phyloP scores from a whole-genome alignment of 768 basidiomycete species.

The Termitomyces sp. region DNA sequence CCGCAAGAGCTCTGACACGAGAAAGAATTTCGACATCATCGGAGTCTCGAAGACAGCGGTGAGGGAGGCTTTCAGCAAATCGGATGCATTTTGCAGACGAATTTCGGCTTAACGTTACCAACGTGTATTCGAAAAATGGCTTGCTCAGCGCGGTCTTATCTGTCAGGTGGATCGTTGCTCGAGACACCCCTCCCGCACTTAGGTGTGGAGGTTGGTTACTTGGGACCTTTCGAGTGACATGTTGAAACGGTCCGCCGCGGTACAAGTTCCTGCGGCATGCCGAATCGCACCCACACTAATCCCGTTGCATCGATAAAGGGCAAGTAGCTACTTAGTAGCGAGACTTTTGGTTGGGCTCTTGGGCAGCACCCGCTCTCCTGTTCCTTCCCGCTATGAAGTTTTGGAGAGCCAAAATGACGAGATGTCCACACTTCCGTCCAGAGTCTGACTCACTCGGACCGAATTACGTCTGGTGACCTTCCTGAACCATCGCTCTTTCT shows the following conservation, averaged over 20 bases:
- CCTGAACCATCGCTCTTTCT: not conserved
- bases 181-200: not conserved
- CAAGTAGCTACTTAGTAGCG: not conserved
- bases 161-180: not conserved
- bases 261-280: not conserved
- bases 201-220: not conserved
- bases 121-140: not conserved
- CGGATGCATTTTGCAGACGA: not conserved
- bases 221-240: not conserved
- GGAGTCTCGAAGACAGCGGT: not conserved
- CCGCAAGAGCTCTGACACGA: not conserved
- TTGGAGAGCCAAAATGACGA: constrained; percentile 1
- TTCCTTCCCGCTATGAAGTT: constrained; percentile 1
- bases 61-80: not conserved
- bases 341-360: not conserved
- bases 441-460: not conserved
- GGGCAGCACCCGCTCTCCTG: not conserved
- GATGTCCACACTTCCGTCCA: not conserved
- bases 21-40: not conserved
- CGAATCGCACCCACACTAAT: not conserved
- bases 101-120: not conserved
- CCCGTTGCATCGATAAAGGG: not conserved
- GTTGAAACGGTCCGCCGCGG: not conserved
- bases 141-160: not conserved
- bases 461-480: constrained; percentile 1